Evolutionary conservation across 768 basidiomycete genomes (phyloP).

Genomic region (Serendipita sp.): DNA sequence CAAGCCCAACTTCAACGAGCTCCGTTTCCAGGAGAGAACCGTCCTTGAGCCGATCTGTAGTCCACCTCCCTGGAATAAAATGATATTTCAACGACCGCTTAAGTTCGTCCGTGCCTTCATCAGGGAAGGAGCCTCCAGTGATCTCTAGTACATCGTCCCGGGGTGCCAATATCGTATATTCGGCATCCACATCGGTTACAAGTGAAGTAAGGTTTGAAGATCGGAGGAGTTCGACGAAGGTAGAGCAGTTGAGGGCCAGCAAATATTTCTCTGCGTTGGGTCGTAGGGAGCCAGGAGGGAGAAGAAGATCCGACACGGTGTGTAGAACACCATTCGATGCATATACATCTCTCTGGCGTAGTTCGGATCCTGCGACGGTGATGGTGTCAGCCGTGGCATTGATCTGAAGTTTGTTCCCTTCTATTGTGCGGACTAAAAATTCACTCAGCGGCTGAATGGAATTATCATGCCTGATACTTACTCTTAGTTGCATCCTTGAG

Average conservation of each 20-base stretch:
- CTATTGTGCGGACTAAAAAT: constrained; percentile 28
- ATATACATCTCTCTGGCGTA: constrained; percentile 70
- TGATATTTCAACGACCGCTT: constrained; percentile 71
- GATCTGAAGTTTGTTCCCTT: constrained; percentile 51
- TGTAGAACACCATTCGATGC: constrained; percentile 93
- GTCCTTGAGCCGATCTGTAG: constrained; percentile 49
- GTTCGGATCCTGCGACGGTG: constrained; percentile 38
- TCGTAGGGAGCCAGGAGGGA: constrained; percentile 57
- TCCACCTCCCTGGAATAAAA: constrained; percentile 73
- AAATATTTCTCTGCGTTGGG: constrained; percentile 93
- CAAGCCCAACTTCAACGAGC: constrained; percentile 53
- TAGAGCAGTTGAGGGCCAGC: constrained; percentile 77
- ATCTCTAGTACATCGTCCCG: constrained; percentile 59
- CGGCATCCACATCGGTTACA: constrained; percentile 49
- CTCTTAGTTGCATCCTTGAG: neutral
- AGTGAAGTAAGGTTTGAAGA: constrained; percentile 58
- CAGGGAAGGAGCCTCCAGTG: constrained; percentile 35
- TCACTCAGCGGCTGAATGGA: neutral
- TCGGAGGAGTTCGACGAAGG: constrained; percentile 77
- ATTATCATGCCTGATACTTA: neutral
- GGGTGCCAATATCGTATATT: constrained; percentile 85
- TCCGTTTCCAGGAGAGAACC: constrained; percentile 69
- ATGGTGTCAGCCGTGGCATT: constrained; percentile 32
- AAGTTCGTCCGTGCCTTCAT: constrained; percentile 50
- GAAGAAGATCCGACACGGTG: constrained; percentile 64